A percentile compares a stretch with the other conserved stretches of the same genome.
Evolutionary conservation across 2,329 filamentous ascomycete species (phyloP).

Genomic region (Onygenales sp.): DNA sequence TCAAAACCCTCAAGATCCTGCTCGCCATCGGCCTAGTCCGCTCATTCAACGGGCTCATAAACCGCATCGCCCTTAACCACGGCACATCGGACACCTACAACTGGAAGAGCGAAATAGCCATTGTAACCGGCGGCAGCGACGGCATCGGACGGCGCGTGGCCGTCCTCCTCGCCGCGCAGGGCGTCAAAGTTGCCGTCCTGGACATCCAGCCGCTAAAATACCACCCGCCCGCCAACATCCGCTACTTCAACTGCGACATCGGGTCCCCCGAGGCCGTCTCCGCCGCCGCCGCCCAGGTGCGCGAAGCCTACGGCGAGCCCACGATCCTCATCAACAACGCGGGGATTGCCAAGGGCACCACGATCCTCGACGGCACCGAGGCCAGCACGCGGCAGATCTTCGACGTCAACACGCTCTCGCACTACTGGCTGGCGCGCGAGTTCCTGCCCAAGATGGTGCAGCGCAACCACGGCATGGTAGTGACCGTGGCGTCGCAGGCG

Average conservation of each 20-base stretch:
- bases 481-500: slow-evolving; percentile 59
- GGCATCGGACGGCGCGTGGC: slow-evolving; percentile 64
- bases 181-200: slow-evolving; percentile 60
- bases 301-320: slow-evolving; percentile 46
- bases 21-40: slow-evolving; percentile 44
- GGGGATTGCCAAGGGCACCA: slow-evolving; percentile 51
- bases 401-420: slow-evolving; percentile 59
- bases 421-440: slow-evolving; percentile 56
- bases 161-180: slow-evolving; percentile 52
- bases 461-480: slow-evolving; percentile 61
- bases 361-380: slow-evolving; percentile 50
- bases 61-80: slow-evolving; percentile 41
- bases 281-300: slow-evolving; percentile 45
- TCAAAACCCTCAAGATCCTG: slow-evolving; percentile 45
- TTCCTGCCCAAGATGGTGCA: slow-evolving; percentile 59
- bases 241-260: slow-evolving; percentile 63
- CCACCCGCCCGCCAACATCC: slow-evolving; percentile 32
- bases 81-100: slow-evolving; percentile 23
- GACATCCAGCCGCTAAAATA: slow-evolving; percentile 55
- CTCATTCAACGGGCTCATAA: slow-evolving; percentile 43
- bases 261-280: slow-evolving; percentile 48
- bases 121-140: slow-evolving; percentile 65
- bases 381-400: slow-evolving; percentile 57
- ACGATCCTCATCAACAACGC: slow-evolving; percentile 67
- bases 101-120: slow-evolving; percentile 60